Evolutionary conservation across 1,284 basidiomycete species (phyloP), one percentile per base, ranked within the genome.

Genomic region (Butyriboletus appendiculatus): DNA sequence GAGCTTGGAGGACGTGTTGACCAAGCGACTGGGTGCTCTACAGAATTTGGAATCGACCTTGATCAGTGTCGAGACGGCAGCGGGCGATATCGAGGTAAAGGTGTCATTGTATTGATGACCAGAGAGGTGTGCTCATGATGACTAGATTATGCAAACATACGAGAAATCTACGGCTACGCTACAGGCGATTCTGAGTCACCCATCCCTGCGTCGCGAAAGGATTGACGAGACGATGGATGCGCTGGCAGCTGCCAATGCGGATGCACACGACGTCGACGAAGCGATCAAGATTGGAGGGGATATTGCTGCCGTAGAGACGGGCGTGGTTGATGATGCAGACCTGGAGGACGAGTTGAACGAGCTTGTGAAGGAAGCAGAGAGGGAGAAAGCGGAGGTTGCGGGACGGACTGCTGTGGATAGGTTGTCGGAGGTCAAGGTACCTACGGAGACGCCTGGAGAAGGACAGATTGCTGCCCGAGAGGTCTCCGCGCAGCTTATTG

Each of bases 151-250:
- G 82, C 82, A 83, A 59, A 84, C 87, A 0, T 98, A 96, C 67
- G 83, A 92, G 67, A 84, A 85, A 1, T 94, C 93, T 2, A 86
- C 91, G 0, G 71, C 80, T 2, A 93, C 94, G 0, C 78, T 98
- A 10, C 81, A 82, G 12, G 71, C 80, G 0, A 83, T 98, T 39
- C 83, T 98, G 3, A 75, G 85, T 1, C 85, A 96, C 62, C 92
- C 94, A 0, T 85, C 85, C 0, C 77, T 98, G 14, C 84, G 89
- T 58, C 80, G 83, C 7, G 88, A 88, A 18, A 81, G 81, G 45
- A 85, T 98, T 48, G 92, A 96, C 45, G 78, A 82, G 59, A 96
- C 93, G 2, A 88, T 97, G 81, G 91, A 95, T 33, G 87, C 86
- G 3, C 80, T 98, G 63, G 85, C 90, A 1, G 88, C 92, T 54